Base-by-base conservation (phyloP, 1,284 basidiomycete genomes). In the Stereum hirsutum region DNA sequence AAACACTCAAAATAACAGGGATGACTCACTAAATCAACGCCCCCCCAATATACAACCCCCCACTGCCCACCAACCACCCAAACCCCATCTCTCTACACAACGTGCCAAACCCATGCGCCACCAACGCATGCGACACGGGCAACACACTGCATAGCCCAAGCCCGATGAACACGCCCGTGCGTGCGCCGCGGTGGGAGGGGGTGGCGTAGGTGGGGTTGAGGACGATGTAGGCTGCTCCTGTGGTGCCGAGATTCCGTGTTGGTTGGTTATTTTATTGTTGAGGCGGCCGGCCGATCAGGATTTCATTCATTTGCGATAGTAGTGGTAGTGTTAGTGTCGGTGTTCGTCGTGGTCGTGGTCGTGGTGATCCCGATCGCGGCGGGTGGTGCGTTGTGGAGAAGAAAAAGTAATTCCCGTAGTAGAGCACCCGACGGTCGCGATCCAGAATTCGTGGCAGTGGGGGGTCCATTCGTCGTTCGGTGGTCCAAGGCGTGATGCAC, bases 91-190 rank as follows among this genome's bases (percentile, higher is more conserved):
- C 75, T 43, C 65, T 57, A 43, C 75, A 62, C 35, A 83, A 62
- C 48, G 69, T 72, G 39, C 59, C 49, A 44, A 74, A 61, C 11
- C 83, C 86, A 55, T 83, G 78, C 12, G 70, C 64, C 33, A 72
- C 41, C 24, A 84, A 55, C 33, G 78, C 67, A 56, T 96, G 90
- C 10, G 68, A 63, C 14, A 89, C 69, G 21, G 91, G 92, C 5
- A 89, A 55, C 30, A 87, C 60, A 7, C 78, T 84, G 49, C 76
- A 81, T 23, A 89, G 63, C 12, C 92, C 91, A 12, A 95, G 76
- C 8, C 71, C 75, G 50, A 92, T 74, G 63, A 95, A 96, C 6
- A 90, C 78, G 19, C 68, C 61, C 3, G 90, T 93, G 19, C 93
- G 79, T 44, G 85, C 75, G 52, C 81, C 78, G 19, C 90, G 74